These are phyloP conservation scores for Aspergillus neoniger DNA, from an alignment of 2,329 filamentous ascomycete species.

Conservation along the genomic window DNA sequence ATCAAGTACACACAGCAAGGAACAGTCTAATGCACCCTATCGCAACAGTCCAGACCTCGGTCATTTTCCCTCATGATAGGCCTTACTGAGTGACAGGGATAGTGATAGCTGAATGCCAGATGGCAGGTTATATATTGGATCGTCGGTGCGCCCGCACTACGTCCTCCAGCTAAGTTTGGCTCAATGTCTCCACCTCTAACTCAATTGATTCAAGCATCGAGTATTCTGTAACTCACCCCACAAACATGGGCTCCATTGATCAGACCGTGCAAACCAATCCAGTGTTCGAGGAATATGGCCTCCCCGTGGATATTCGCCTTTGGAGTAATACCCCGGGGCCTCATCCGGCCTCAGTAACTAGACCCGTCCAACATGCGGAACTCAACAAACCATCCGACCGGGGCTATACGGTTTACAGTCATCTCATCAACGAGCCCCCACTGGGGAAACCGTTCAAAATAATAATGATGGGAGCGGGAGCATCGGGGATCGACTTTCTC, in stretches of 20 bases:
- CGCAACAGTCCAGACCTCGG: neutral
- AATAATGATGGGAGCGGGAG: slow-evolving; percentile 39
- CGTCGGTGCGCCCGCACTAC: neutral
- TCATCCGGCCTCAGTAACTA: slow-evolving; percentile 5
- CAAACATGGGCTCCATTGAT: neutral
- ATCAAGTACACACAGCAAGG: neutral
- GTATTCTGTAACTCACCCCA: no score
- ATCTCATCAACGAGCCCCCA: slow-evolving; percentile 10
- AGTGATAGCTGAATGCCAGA: neutral
- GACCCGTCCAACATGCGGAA: slow-evolving; percentile 9
- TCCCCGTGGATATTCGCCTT: neutral
- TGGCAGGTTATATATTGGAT: neutral
- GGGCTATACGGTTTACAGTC: slow-evolving; percentile 2
- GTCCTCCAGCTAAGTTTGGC: no score
- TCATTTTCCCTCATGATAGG: neutral
- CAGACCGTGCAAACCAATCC: neutral
- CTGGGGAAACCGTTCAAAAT: slow-evolving; percentile 27
- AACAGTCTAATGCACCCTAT: neutral
- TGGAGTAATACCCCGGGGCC: slow-evolving; percentile 10
- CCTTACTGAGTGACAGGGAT: neutral
- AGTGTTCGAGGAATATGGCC: slow-evolving; percentile 4
- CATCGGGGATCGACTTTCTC: slow-evolving; percentile 39
- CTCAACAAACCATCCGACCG: slow-evolving; percentile 8
- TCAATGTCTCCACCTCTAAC: no score
- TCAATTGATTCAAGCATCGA: no score